Base-by-base conservation (phyloP, 345 rosid genomes). In the Corchorus capsularis region DNA sequence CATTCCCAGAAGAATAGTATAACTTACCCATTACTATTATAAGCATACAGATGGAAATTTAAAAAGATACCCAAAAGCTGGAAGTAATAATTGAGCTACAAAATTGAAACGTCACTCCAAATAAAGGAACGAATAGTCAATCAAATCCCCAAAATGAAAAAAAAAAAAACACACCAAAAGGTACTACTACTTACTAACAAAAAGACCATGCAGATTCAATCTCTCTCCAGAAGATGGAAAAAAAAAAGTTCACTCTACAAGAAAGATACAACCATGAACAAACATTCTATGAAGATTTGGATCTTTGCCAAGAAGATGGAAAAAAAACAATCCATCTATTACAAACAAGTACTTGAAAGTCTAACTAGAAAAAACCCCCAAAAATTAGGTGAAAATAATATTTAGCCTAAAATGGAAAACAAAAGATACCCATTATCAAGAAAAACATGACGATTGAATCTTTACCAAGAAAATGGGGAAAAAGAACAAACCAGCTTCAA, bases 171-270 rank as follows among this genome's bases (percentile, higher is more conserved):
- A n/a, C n/a, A 39, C 43, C 49, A 52, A 75, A 47, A 75, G 57
- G 34, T 55, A 71, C 27, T 27, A 27, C 27, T 27, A 27, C 73
- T 69, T 72, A 53, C 32, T 62, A 47, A 27, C 45, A 73, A 67
- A 9, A 70, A 79, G 63, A 74, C 43, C 37, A 63, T 41, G 67
- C 61, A 74, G 71, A 76, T 63, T 13, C 43, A 41, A 52, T 34
- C 6, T 49, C 60, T 17, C 22, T 41, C 39, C 8, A n/a, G 20
- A n/a, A 35, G n/a, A 50, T 10, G n/a, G 3, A 5, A 17, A 60
- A 65, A 60, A 61, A 27, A n/a, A 35, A 54, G 16, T 22, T 5
- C 0, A n/a, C 43, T 10, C 6, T 13, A 12, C 0, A 22, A 47
- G 10, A 41, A 61, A 69, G 0, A 2, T 39, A 57, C 56, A 27